Evolutionary conservation across 805 yeast genomes (phyloP).

Genomic region (Priceomyces medius): DNA sequence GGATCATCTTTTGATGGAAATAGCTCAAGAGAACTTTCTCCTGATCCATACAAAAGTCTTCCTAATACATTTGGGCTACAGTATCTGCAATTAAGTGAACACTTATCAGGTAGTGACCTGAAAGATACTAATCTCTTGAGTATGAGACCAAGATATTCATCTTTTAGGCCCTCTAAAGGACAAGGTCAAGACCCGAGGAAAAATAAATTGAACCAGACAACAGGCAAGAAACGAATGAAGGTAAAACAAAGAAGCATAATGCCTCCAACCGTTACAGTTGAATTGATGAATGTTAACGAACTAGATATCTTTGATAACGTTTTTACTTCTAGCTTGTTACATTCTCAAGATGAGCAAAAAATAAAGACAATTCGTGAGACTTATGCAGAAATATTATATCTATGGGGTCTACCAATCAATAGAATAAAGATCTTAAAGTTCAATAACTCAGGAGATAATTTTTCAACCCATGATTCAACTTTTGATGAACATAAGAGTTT

Average conservation of each 20-base stretch:
- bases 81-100: conserved; percentile 2
- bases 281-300: conserved; percentile 45
- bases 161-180: background rate
- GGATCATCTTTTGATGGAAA: conserved; percentile 15
- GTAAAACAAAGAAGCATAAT: conserved; percentile 19
- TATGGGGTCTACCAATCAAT: conserved; percentile 84
- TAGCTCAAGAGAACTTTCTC: conserved; percentile 13
- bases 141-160: background rate
- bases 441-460: conserved; percentile 41
- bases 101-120: background rate
- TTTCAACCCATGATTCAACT: conserved; percentile 15
- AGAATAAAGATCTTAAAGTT: conserved; percentile 76
- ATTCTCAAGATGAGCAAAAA: conserved; percentile 34
- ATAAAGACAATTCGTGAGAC: conserved; percentile 53
- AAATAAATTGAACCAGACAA: conserved; percentile 1
- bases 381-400: conserved; percentile 73
- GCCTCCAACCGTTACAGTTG: conserved; percentile 40
- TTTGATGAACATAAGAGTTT: conserved; percentile 35
- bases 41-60: conserved; percentile 16
- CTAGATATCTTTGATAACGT: conserved; percentile 47
- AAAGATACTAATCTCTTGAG: conserved; percentile 3
- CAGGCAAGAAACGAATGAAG: background rate
- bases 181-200: background rate
- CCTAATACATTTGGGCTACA: background rate
- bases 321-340: conserved; percentile 40